Base-by-base conservation (phyloP, 2,329 filamentous ascomycete genomes). In the Emmonsiellopsis sp. region DNA sequence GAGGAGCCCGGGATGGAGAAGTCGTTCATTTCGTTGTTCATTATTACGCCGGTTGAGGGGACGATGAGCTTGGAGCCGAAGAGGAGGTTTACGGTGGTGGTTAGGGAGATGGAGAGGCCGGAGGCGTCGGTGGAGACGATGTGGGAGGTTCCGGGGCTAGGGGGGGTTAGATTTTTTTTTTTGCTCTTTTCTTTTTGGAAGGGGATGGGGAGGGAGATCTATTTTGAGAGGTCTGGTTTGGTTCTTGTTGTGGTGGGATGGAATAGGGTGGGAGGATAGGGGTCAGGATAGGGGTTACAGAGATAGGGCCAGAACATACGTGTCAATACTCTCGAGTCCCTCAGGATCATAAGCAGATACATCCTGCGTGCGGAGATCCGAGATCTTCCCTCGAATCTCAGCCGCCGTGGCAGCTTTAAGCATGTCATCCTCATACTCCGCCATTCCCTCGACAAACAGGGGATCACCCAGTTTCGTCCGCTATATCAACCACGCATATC, bases 401-500 rank as follows among this genome's bases (percentile, higher is more conserved):
- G 73, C 71, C 0, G 85, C 84, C 0, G 81, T 83, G 0, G 71
- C 66, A 0, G 78, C 70, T 43, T 79, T 79, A 14, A 96, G 69
- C 76, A 97, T 87, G 2, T 76, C 66, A 1, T 75, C 66, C 68
- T 96, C 84, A 59, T 86, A 85, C 6, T 72, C 67, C 7, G 76
- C 71, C 49, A 92, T 73, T 33, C 81, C 80, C 0, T 75, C 60
- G 3, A 94, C 80, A 65, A 86, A 95, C 1, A 73, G 75, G 0
- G 92, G 93, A 66, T 97, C 93, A 4, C 90, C 92, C 0, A 97
- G 79, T 32, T 84, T 77, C n/a, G 83, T 78, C 54, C 90, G 83
- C 61, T 86, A 74, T 3, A 6, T 14, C n/a, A 40, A 39, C 40
- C 2, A 50, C 4, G 14, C 31, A 14, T 14, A 33, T 34, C 10